Base-by-base conservation (phyloP, 352 stramenopile genomes). In the Phytopythium aichiense region DNA sequence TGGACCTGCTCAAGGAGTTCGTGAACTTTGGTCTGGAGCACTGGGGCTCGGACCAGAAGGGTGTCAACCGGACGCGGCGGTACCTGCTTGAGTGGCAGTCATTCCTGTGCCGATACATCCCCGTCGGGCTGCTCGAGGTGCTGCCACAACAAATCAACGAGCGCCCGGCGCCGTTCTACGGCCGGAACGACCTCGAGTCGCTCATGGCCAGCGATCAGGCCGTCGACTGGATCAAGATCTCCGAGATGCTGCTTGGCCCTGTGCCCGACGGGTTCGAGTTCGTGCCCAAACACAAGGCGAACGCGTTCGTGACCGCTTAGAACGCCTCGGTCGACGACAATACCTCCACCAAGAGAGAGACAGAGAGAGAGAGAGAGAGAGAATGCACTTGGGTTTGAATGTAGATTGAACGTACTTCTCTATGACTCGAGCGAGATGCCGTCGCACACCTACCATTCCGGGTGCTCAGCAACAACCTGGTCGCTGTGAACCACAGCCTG, bases 41-140 rank as follows among this genome's bases (percentile, higher is more conserved):
- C 79, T 99, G 97, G 97, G 98, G 98, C 4, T 97, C 84, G 28
- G 98, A 99, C 75, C 87, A 98, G 58, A 97, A 98, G 75, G 98
- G 98, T 28, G 92, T 99, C 58, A 98, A 99, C 72, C 94, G 91
- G 54, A 99, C 97, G 57, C 87, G 98, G 4, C 87, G 98, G 2
- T 99, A 99, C 73, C 68, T 99, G 45, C 86, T 99, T 63, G 98
- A 99, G 73, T 99, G 97, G 97, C 81, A 99, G 53, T 99, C 95
- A 18, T 99, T 99, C 69, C 74, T 98, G 28, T 97, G 84, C 65
- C 86, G 97, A 57, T 99, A 99, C 84, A 97, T 99, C 58, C 98
- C 98, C 35, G 92, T 99, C 2, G 98, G 97, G 0, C 66, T 99
- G 35, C 74, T 99, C 22, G 97, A 99, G 58, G 75, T 80, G 22